Evolutionary conservation across 345 rosid species (phyloP).

Genomic region (Microthlaspi erraticum): DNA sequence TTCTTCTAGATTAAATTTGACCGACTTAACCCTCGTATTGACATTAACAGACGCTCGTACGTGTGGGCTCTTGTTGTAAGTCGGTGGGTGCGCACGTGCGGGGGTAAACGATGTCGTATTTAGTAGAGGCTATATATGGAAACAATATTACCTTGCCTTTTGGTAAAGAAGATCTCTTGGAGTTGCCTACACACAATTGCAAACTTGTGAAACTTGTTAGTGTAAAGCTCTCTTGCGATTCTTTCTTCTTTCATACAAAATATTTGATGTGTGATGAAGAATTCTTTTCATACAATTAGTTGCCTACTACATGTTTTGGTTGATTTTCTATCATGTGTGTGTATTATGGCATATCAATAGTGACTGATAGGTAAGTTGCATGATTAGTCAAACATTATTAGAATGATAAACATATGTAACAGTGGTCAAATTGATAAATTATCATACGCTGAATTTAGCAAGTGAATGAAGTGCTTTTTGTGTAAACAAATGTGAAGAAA

Average conservation of each 20-base stretch:
- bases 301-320: background rate
- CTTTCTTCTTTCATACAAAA: background rate
- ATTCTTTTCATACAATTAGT: background rate
- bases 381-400: background rate
- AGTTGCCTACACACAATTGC: slow-evolving; percentile 10
- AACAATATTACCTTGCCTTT: background rate
- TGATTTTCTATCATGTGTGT: background rate
- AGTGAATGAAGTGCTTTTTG: background rate
- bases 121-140: background rate
- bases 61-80: slow-evolving; percentile 17
- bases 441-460: background rate
- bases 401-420: background rate
- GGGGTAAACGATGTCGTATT: slow-evolving; percentile 1
- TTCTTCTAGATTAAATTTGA: background rate
- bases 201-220: background rate
- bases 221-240: slow-evolving; percentile 1
- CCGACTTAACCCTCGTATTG: slow-evolving; percentile 15
- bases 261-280: background rate
- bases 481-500: too few species aligned
- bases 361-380: background rate
- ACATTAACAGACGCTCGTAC: background rate
- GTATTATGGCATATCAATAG: background rate
- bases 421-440: background rate
- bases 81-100: slow-evolving; percentile 38
- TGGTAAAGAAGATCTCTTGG: slow-evolving; percentile 4